Evolutionary conservation across 768 basidiomycete genomes (phyloP).

Genomic region (Trametes gibbosa): DNA sequence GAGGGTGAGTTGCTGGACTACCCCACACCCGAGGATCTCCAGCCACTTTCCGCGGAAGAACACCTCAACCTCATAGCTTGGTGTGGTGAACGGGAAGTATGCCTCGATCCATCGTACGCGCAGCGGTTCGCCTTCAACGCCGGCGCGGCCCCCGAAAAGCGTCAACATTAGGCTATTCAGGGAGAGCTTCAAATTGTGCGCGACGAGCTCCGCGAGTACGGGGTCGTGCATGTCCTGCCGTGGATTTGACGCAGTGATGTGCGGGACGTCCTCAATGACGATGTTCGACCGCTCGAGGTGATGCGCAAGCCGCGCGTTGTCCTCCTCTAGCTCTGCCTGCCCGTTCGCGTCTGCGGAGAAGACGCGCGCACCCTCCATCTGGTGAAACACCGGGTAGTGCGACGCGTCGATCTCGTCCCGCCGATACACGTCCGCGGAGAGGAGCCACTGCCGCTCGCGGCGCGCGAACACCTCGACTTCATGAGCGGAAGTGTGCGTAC

Average conservation of each 20-base stretch:
- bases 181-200: slow-evolving; percentile 85
- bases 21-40: slow-evolving; percentile 92
- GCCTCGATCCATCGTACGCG: slow-evolving; percentile 96
- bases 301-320: slow-evolving; percentile 62
- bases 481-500: slow-evolving; percentile 98
- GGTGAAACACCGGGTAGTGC: slow-evolving; percentile 98
- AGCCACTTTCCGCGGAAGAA: slow-evolving; percentile 96
- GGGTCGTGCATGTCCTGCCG: slow-evolving; percentile 78
- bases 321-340: slow-evolving; percentile 61
- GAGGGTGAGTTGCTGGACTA: slow-evolving; percentile 85
- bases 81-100: slow-evolving; percentile 96
- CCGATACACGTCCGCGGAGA: slow-evolving; percentile 96
- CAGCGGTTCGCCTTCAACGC: slow-evolving; percentile 63
- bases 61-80: slow-evolving; percentile 97
- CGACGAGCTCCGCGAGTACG: slow-evolving; percentile 64
- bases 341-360: slow-evolving; percentile 59
- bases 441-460: slow-evolving; percentile 80
- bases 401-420: slow-evolving; percentile 97
- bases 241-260: slow-evolving; percentile 73
- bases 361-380: slow-evolving; percentile 92
- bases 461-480: slow-evolving; percentile 87
- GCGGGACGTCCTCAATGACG: slow-evolving; percentile 81
- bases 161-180: slow-evolving; percentile 82
- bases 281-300: slow-evolving; percentile 73
- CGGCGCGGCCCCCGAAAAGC: slow-evolving; percentile 68